Evolutionary conservation across 2,329 filamentous ascomycete genomes (phyloP).

Genomic region (Fusarium avenaceum): DNA sequence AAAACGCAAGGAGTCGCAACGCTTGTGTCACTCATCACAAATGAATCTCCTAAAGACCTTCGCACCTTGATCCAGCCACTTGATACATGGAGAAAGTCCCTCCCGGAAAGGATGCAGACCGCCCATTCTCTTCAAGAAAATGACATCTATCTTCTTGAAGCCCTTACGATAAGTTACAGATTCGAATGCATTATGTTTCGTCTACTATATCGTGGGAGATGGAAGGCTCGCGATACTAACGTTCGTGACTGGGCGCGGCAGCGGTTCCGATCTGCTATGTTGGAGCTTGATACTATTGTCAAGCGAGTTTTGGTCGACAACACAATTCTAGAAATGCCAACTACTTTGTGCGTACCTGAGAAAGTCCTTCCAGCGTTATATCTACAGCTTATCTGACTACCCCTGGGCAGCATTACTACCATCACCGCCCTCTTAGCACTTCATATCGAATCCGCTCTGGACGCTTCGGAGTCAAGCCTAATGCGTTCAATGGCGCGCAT

Average conservation of each 20-base stretch:
- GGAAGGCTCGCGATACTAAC: not conserved
- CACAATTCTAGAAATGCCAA: slow-evolving; percentile 8
- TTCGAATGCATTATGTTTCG: slow-evolving; percentile 38
- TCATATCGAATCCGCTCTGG: slow-evolving; percentile 13
- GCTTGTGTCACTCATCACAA: not conserved
- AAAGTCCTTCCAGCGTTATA: accelerated
- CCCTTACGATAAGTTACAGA: slow-evolving; percentile 24
- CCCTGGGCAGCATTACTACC: not conserved
- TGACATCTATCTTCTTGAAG: slow-evolving; percentile 7
- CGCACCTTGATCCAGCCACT: slow-evolving; percentile 1
- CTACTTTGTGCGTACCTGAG: slow-evolving; percentile 17
- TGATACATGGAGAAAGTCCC: not conserved
- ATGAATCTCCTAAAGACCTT: not conserved
- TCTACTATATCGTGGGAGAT: slow-evolving; percentile 18
- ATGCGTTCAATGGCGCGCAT: slow-evolving; percentile 17
- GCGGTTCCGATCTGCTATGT: slow-evolving; percentile 18
- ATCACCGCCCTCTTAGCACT: slow-evolving; percentile 8
- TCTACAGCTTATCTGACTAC: not conserved
- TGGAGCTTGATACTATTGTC: slow-evolving; percentile 29
- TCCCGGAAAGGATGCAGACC: not conserved
- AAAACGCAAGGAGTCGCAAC: not conserved
- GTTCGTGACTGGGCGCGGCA: slow-evolving; percentile 27
- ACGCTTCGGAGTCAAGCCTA: not conserved
- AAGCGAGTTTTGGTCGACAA: slow-evolving; percentile 22
- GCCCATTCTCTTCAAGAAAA: accelerated